Percentiles rank a stretch among this genome's conserved stretches.
These are phyloP conservation scores for Martiniozyma abietophila DNA, from an alignment of 805 yeast species.

Conservation along the genomic window DNA sequence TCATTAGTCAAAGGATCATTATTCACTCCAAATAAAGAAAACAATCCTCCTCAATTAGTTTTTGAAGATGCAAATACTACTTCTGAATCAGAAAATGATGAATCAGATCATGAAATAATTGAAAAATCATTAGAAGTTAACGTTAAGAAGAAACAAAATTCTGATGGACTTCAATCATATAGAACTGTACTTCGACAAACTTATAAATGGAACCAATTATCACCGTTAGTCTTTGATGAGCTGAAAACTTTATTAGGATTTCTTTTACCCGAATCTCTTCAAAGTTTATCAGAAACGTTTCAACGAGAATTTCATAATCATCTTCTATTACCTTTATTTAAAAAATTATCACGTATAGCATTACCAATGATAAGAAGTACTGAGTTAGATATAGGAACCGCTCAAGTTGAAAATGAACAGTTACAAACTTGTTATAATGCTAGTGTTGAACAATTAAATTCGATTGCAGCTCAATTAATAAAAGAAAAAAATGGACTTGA, in stretches of 20 bases:
- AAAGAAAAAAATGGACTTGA: constrained; percentile 15
- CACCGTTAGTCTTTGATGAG: constrained; percentile 3
- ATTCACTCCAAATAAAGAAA: constrained; percentile 10
- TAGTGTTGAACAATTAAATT: constrained; percentile 21
- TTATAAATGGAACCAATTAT: constrained; percentile 7
- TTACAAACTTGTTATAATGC: constrained; percentile 20
- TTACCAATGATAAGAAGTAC: constrained; percentile 20
- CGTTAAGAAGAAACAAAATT: neutral
- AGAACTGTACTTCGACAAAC: constrained; percentile 8
- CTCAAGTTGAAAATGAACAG: constrained; percentile 16
- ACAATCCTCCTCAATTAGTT: neutral
- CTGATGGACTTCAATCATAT: neutral
- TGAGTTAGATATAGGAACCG: constrained; percentile 20
- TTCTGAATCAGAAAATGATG: neutral
- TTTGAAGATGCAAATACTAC: neutral
- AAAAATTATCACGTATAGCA: constrained; percentile 15
- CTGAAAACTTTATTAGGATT: constrained; percentile 7
- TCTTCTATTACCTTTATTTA: constrained; percentile 17
- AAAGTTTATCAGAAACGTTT: neutral
- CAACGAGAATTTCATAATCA: constrained; percentile 10
- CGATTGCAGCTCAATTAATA: constrained; percentile 15
- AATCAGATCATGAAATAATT: constrained; percentile 1
- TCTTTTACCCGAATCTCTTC: constrained; percentile 6
- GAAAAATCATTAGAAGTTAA: constrained; percentile 2
- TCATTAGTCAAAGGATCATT: constrained; percentile 9